Evolutionary conservation across 257 asterid species (phyloP), one percentile per base, ranked within the genome.

Genomic region (Solanum chiquidenum): DNA sequence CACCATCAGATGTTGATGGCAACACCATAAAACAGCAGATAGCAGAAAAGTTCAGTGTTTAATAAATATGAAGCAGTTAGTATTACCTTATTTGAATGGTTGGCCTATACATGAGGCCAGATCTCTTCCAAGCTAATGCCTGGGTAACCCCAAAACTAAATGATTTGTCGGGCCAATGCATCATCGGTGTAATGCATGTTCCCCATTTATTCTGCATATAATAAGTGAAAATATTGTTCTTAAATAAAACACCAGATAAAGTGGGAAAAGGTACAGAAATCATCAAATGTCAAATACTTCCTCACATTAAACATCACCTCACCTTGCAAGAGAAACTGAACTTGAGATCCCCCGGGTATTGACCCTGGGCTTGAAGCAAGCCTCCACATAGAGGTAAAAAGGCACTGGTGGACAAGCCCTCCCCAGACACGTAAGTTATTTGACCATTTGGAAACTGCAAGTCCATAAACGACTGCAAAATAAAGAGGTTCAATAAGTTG

Each of bases 301-400:
- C 86, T 55, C 85, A 25, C 83, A 64, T 83, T 44, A 40, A 23
- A 83, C 58, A 73, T 73, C 49, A 75, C 74, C 90, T 88, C 91
- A 96, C 99, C 99, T 96, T 97, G 94, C 98, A 93, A 73, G 99
- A 96, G 93, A 95, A 97, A 92, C 99, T 97, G 91, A 95, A 92
- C 91, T 89, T 97, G 96, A 96, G 94, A 87, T 96, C 99, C 86
- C 99, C 99, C 1, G 99, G 99, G 90, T 94, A 96, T 88, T 94
- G 99, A 88, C 99, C 99, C 91, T 97, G 99, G 34, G 95, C 99
- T 92, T 97, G 99, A 88, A 97, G 97, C 66, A 97, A 91, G 66
- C 99, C 99, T 33, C 99, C 99, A 12, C 94, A 93, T 40, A 95
- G 84, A 72, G 98, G 99, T 88, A 96, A 86, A 90, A 93, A 97